A percentile compares a stretch with the other conserved stretches of the same genome.
phyloP scores from a whole-genome alignment of 148 eudicot species.

The Euryodendron excelsum region DNA sequence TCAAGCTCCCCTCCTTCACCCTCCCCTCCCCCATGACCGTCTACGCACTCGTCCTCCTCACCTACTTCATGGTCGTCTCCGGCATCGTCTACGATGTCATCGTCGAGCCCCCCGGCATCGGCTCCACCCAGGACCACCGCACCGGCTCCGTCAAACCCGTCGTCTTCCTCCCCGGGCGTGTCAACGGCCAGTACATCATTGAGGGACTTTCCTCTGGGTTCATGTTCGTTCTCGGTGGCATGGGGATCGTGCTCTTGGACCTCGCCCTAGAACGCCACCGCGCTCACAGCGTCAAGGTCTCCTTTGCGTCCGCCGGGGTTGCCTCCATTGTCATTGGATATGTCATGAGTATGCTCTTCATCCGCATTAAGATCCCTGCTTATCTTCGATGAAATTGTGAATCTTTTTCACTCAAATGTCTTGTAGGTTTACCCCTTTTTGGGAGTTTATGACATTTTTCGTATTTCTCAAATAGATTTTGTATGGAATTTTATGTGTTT shows the following conservation, averaged over 20 bases:
- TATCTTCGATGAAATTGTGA: conserved; percentile 54
- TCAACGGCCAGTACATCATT: conserved; percentile 94
- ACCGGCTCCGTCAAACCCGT: conserved; percentile 80
- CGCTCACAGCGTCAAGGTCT: conserved; percentile 52
- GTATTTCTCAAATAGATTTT: not conserved
- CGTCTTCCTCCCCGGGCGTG: conserved; percentile 86
- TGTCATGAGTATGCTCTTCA: conserved; percentile 88
- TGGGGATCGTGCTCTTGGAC: conserved; percentile 74
- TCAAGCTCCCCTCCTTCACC: conserved; percentile 62
- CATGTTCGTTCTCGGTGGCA: conserved; percentile 88
- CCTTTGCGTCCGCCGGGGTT: conserved; percentile 57
- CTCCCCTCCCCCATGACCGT: conserved; percentile 75
- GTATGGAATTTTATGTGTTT: conserved; percentile 8
- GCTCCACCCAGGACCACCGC: conserved; percentile 68
- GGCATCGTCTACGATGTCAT: conserved; percentile 92
- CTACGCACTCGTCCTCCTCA: conserved; percentile 66
- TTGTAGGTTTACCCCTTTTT: not conserved
- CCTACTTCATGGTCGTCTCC: conserved; percentile 91
- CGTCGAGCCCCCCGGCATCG: conserved; percentile 94
- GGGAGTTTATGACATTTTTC: not conserved
- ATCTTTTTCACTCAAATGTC: not conserved
- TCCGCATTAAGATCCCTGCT: conserved; percentile 89
- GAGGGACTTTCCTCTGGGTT: conserved; percentile 89
- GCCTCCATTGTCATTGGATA: conserved; percentile 52
- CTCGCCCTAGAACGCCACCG: conserved; percentile 65